These are phyloP conservation scores for Lenzites betulinus DNA, from an alignment of 768 basidiomycete genomes.

Conservation along the genomic window DNA sequence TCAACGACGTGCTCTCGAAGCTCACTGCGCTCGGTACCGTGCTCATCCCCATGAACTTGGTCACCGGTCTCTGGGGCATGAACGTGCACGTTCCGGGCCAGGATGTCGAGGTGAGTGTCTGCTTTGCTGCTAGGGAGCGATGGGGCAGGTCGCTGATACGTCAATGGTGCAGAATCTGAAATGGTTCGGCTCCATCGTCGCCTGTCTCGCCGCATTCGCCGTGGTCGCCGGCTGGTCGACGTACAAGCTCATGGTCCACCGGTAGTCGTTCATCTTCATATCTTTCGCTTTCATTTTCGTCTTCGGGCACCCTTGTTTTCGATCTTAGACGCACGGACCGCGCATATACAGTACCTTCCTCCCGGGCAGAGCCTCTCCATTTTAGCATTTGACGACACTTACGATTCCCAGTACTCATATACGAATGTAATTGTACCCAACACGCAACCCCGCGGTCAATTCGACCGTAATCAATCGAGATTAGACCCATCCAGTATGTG, in stretches of 20 bases:
- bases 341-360: not conserved
- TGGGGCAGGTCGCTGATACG: not conserved
- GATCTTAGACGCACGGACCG: too few relatives aligned
- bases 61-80: slow-evolving; percentile 98
- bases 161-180: slow-evolving; percentile 6
- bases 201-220: slow-evolving; percentile 77
- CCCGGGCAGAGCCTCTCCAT: not conserved
- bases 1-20: slow-evolving; percentile 97
- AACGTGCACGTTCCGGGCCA: slow-evolving; percentile 97
- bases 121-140: not conserved
- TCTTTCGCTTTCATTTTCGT: not conserved
- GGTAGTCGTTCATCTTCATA: slow-evolving; percentile 5
- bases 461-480: slow-evolving; percentile 1
- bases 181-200: slow-evolving; percentile 87
- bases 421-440: not conserved
- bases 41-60: slow-evolving; percentile 94
- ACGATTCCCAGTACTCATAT: slow-evolving; percentile 7
- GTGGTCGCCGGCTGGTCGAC: slow-evolving; percentile 78
- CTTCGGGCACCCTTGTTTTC: not conserved
- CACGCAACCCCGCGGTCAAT: not conserved
- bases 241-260: slow-evolving; percentile 67
- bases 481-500: too few relatives aligned
- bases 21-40: slow-evolving; percentile 97
- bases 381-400: not conserved
- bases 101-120: slow-evolving; percentile 44